A percentile compares a stretch with the other conserved stretches of the same genome.
These are phyloP conservation scores for Pichia pseudocactophila DNA, from an alignment of 805 yeast species.

Conservation along the genomic window DNA sequence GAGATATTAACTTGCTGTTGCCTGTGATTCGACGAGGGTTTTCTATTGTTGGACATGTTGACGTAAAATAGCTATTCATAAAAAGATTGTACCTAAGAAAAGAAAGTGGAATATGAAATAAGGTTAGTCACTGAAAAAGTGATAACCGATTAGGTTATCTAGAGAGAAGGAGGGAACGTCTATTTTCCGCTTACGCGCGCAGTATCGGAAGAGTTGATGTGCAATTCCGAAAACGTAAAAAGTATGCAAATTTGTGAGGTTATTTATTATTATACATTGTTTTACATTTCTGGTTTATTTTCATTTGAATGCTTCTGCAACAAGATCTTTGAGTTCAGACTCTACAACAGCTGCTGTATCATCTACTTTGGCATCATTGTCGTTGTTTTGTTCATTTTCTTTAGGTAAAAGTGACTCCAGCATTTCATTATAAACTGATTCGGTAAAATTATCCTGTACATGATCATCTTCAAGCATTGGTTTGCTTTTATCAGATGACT, in stretches of 20 bases:
- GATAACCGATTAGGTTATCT: too few relatives aligned
- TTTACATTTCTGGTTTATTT: neutral
- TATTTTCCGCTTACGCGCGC: too few relatives aligned
- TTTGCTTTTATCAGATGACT: neutral
- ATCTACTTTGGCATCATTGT: conserved; percentile 3
- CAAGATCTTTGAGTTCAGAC: conserved; percentile 26
- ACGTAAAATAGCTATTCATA: neutral
- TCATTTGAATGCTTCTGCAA: conserved; percentile 27
- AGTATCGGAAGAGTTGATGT: neutral
- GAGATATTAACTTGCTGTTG: conserved; percentile 4
- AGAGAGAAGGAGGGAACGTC: too few relatives aligned
- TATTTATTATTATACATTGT: neutral
- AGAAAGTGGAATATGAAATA: too few relatives aligned
- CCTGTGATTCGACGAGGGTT: conserved; percentile 5
- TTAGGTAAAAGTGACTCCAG: conserved; percentile 10
- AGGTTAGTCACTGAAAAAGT: neutral
- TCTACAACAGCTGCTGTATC: conserved; percentile 15
- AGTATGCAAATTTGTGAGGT: too few relatives aligned
- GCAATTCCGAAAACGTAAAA: neutral
- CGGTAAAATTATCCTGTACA: conserved; percentile 11
- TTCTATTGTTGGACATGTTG: neutral
- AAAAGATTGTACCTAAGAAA: too few relatives aligned
- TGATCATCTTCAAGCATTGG: conserved; percentile 17
- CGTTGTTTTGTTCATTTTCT: neutral
- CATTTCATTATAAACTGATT: conserved; percentile 19